Conservation (phyloP, 2,329 filamentous ascomycete species). For the Endoconidiophora polonica region DNA sequence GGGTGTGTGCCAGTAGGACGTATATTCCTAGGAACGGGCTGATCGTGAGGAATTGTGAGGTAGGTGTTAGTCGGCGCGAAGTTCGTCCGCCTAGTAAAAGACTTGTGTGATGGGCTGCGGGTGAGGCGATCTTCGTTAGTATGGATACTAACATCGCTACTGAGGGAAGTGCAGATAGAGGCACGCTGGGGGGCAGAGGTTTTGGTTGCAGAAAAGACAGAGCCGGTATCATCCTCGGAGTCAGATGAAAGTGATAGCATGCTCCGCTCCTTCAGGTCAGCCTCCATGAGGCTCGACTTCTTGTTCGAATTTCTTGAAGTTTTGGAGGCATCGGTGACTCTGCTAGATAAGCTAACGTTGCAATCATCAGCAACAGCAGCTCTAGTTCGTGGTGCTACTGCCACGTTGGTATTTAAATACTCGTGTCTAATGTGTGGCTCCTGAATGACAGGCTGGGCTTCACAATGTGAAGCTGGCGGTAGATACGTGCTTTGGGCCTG, state of each 20-base stretch:
- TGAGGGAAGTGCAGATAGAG: conserved; percentile 11
- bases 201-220: conserved; percentile 10
- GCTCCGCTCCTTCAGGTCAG: conserved; percentile 37
- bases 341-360: conserved; percentile 36
- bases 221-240: conserved; percentile 32
- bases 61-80: conserved; percentile 26
- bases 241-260: conserved; percentile 41
- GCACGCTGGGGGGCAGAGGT: conserved; percentile 9
- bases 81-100: conserved; percentile 24
- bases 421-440: conserved; percentile 1
- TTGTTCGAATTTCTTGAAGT: conserved; percentile 30
- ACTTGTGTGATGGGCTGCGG: conserved; percentile 18
- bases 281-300: conserved; percentile 29
- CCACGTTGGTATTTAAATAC: conserved; percentile 8
- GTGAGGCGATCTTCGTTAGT: conserved; percentile 9
- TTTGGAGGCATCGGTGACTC: conserved; percentile 37
- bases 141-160: conserved; percentile 9
- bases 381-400: conserved; percentile 1
- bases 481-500: neutral
- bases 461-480: conserved; percentile 14
- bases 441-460: conserved; percentile 6
- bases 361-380: conserved; percentile 20
- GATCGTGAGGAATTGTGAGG: conserved; percentile 24
- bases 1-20: conserved; percentile 9
- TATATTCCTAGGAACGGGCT: conserved; percentile 13